Percentiles rank a stretch among this genome's conserved stretches.
Evolutionary conservation across 805 yeast genomes (phyloP).

Genomic region (Sugiyamaella chiloensis): DNA sequence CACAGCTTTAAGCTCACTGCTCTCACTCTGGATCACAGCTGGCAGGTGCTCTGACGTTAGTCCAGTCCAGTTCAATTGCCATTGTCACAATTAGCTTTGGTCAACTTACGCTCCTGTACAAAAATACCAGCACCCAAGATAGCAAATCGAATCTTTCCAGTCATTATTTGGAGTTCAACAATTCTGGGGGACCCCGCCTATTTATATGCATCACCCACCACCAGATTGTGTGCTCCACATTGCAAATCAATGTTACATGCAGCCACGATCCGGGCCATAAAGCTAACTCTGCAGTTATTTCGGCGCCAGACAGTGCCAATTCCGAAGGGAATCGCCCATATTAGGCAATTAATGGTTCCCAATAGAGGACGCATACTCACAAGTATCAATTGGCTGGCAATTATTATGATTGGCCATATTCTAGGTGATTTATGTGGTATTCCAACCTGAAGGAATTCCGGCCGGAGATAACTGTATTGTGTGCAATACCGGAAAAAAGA

Average conservation of each 20-base stretch:
- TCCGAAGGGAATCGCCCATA: too few relatives aligned
- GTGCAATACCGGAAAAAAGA: background rate
- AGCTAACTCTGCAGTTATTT: too few relatives aligned
- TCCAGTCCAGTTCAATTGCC: too few relatives aligned
- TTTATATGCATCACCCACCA: background rate
- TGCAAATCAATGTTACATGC: background rate
- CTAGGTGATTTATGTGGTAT: too few relatives aligned
- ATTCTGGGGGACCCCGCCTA: background rate
- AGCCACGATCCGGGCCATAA: background rate
- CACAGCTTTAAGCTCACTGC: slow-evolving; percentile 17
- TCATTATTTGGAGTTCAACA: slow-evolving; percentile 2
- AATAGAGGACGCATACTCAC: too few relatives aligned
- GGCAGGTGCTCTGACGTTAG: slow-evolving; percentile 15
- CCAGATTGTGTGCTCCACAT: too few relatives aligned
- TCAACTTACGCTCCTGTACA: slow-evolving; percentile 15
- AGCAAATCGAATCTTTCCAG: slow-evolving; percentile 15
- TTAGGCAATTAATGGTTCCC: too few relatives aligned
- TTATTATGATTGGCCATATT: too few relatives aligned
- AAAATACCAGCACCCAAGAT: slow-evolving; percentile 21
- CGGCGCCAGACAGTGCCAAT: too few relatives aligned
- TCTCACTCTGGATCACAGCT: slow-evolving; percentile 10
- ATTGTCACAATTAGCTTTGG: too few relatives aligned
- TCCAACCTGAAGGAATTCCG: background rate
- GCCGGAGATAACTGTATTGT: slow-evolving; percentile 2
- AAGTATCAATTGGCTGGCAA: too few relatives aligned